Conservation (phyloP, 2,329 filamentous ascomycete species). For the Xylariaceae sp. region DNA sequence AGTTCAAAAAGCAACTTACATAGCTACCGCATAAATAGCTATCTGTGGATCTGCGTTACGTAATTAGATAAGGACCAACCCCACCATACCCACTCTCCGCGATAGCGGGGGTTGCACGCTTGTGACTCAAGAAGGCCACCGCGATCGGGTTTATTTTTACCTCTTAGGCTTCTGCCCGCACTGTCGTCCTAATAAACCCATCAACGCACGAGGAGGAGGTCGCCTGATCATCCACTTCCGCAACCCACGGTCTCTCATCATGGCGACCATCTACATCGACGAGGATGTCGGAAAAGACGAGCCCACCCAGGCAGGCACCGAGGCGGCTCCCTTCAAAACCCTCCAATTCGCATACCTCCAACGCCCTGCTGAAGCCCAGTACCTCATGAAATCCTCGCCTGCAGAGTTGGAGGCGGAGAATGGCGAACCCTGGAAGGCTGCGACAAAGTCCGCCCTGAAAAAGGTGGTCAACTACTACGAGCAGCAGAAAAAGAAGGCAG, state of each 20-base stretch:
- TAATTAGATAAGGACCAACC: neutral
- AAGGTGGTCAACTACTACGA: constrained; percentile 16
- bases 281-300: constrained; percentile 16
- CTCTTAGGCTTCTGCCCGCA: neutral
- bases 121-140: constrained; percentile 1
- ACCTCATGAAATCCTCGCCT: constrained; percentile 11
- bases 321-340: constrained; percentile 16
- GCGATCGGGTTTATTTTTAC: neutral
- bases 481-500: constrained; percentile 15
- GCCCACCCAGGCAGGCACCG: constrained; percentile 11
- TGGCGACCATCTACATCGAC: constrained; percentile 20
- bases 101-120: neutral
- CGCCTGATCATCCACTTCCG: neutral
- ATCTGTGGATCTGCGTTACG: no score
- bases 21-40: no score
- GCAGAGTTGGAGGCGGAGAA: neutral
- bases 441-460: constrained; percentile 13
- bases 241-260: neutral
- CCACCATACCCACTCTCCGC: neutral
- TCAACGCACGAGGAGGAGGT: neutral
- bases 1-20: no score
- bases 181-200: neutral
- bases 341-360: constrained; percentile 18
- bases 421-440: constrained; percentile 10
- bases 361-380: constrained; percentile 15